Conservation (phyloP, 2,329 filamentous ascomycete species). For the Fusarium metavorans region DNA sequence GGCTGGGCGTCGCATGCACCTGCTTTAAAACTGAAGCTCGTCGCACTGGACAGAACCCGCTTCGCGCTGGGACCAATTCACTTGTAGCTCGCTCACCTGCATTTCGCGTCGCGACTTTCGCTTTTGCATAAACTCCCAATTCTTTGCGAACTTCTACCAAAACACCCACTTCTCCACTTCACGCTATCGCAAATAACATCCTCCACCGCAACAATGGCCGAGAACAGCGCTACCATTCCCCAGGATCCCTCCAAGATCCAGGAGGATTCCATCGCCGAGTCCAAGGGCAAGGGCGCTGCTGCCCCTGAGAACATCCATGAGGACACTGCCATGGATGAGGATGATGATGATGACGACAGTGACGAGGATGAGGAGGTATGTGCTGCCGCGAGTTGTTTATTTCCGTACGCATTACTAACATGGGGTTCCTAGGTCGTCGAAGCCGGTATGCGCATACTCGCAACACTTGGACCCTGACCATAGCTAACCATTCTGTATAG, state of each 20-base stretch:
- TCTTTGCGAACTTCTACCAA: slow-evolving; percentile 22
- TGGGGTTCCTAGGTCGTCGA: slow-evolving; percentile 42
- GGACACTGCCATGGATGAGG: slow-evolving; percentile 79
- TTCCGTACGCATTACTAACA: slow-evolving; percentile 40
- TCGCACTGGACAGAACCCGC: slow-evolving; percentile 17
- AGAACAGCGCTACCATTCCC: slow-evolving; percentile 63
- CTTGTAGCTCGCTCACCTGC: slow-evolving; percentile 45
- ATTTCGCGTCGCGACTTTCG: slow-evolving; percentile 41
- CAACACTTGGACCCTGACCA: slow-evolving; percentile 15
- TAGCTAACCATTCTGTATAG: slow-evolving; percentile 60
- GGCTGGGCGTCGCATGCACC: slow-evolving; percentile 38
- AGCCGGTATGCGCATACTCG: slow-evolving; percentile 40
- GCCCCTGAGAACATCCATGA: slow-evolving; percentile 62
- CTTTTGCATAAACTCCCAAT: slow-evolving; percentile 33
- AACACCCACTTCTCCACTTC: slow-evolving; percentile 7
- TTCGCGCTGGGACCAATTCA: slow-evolving; percentile 30
- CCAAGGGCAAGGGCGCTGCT: slow-evolving; percentile 92
- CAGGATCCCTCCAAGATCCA: slow-evolving; percentile 55
- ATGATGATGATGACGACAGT: slow-evolving; percentile 67
- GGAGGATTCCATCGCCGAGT: slow-evolving; percentile 59
- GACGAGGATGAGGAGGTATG: slow-evolving; percentile 53
- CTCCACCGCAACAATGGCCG: slow-evolving; percentile 56
- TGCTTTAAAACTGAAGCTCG: slow-evolving; percentile 45
- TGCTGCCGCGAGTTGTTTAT: background rate
- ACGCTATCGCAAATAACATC: background rate